Evolutionary conservation across 495 filamentous ascomycete genomes (phyloP).

Genomic region (Cercophora newfieldiana): DNA sequence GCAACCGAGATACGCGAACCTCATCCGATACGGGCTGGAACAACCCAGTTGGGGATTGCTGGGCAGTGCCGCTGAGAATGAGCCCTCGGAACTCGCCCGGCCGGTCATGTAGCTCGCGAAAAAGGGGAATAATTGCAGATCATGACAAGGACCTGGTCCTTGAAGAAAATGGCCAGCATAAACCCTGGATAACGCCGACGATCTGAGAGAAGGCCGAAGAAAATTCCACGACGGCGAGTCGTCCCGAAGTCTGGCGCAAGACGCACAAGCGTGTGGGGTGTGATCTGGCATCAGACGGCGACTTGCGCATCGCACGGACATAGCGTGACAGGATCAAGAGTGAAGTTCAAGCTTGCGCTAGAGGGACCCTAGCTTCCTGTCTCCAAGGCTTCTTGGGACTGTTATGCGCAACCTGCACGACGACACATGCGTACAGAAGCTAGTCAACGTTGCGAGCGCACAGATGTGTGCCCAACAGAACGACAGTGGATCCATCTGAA

Average conservation of each 20-base stretch:
- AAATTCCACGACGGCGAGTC: constrained; percentile 10
- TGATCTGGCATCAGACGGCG: neutral
- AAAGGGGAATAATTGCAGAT: constrained; percentile 13
- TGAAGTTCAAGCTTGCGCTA: too few species aligned
- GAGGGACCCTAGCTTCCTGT: neutral
- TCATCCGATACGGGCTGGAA: neutral
- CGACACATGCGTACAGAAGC: neutral
- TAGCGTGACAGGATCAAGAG: neutral
- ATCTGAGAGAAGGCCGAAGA: neutral
- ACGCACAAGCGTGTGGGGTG: neutral
- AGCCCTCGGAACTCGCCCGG: neutral
- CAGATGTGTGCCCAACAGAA: neutral
- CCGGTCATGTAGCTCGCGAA: constrained; percentile 9
- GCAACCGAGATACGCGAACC: neutral
- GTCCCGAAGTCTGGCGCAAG: neutral
- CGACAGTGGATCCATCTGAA: neutral
- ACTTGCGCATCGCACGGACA: neutral
- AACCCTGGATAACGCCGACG: neutral
- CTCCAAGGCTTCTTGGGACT: neutral
- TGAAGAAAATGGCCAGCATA: constrained; percentile 1
- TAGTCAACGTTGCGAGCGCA: neutral
- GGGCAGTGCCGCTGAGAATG: neutral
- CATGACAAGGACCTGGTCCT: neutral
- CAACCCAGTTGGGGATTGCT: neutral
- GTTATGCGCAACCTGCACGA: neutral